Evolutionary conservation across 208 protist genomes (phyloP).

Genomic region (Histomonas meleagridis): DNA sequence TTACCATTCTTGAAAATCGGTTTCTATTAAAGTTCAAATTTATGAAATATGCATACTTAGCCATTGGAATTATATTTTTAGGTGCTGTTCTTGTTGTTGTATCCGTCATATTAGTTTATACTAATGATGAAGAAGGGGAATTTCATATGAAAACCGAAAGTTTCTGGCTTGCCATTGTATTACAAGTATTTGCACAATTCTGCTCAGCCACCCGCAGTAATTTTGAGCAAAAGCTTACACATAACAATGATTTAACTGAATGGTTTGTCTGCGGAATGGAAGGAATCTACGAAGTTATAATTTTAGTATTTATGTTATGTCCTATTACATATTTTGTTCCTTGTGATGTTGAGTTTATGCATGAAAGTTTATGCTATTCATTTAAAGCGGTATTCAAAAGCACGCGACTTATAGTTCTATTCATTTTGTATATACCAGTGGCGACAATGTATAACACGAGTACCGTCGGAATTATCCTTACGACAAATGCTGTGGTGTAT

Average conservation of each 20-base stretch:
- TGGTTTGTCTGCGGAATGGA: background rate
- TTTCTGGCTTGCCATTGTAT: background rate
- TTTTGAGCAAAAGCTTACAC: background rate
- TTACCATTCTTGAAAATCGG: background rate
- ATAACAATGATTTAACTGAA: background rate
- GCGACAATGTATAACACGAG: background rate
- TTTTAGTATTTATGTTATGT: background rate
- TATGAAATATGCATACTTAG: background rate
- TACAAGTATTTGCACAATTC: background rate
- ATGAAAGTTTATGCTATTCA: background rate
- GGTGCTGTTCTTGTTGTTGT: background rate
- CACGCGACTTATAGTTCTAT: background rate
- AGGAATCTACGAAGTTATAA: background rate
- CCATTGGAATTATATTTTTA: background rate
- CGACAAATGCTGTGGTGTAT: background rate
- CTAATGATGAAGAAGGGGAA: background rate
- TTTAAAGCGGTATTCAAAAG: background rate
- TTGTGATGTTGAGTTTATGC: background rate
- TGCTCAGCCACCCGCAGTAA: background rate
- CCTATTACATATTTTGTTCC: background rate
- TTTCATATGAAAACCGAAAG: too few species aligned
- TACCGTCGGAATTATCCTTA: background rate
- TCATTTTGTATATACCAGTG: background rate
- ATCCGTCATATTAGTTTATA: background rate
- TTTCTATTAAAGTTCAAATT: background rate